Evolutionary conservation across 257 asterid genomes (phyloP).

Genomic region (Plantago ovata): DNA sequence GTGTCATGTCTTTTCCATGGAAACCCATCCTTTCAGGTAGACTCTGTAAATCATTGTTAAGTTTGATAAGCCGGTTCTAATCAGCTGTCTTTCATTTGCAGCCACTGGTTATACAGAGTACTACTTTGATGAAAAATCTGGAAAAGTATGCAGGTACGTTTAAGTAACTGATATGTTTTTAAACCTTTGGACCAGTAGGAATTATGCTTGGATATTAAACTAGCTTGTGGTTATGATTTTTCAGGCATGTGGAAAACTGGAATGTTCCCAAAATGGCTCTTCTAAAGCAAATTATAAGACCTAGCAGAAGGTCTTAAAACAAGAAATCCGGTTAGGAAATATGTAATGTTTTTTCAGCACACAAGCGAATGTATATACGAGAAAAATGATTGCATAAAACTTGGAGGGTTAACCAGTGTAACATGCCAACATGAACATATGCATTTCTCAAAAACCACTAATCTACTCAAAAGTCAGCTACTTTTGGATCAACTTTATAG

Average conservation of each 20-base stretch:
- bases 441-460: too few species aligned
- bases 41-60: neutral
- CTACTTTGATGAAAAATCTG: slow-evolving; percentile 66
- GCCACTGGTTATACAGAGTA: slow-evolving; percentile 98
- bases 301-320: slow-evolving; percentile 39
- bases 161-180: neutral
- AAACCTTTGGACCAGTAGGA: neutral
- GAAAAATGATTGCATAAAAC: too few species aligned
- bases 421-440: too few species aligned
- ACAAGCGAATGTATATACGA: too few species aligned
- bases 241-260: slow-evolving; percentile 92
- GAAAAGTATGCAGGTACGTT: slow-evolving; percentile 71
- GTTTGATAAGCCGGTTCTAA: neutral
- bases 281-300: slow-evolving; percentile 71
- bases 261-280: slow-evolving; percentile 96
- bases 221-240: slow-evolving; percentile 10
- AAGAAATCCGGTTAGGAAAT: slow-evolving; percentile 18
- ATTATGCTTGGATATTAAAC: neutral
- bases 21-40: slow-evolving; percentile 94
- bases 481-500: too few species aligned
- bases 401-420: too few species aligned
- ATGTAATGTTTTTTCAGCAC: too few species aligned
- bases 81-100: slow-evolving; percentile 30
- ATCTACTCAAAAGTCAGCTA: too few species aligned
- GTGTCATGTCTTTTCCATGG: slow-evolving; percentile 89